A percentile compares a stretch with the other conserved stretches of the same genome.
Conservation (phyloP, 768 basidiomycete genomes). For the Leccinum broughii region DNA sequence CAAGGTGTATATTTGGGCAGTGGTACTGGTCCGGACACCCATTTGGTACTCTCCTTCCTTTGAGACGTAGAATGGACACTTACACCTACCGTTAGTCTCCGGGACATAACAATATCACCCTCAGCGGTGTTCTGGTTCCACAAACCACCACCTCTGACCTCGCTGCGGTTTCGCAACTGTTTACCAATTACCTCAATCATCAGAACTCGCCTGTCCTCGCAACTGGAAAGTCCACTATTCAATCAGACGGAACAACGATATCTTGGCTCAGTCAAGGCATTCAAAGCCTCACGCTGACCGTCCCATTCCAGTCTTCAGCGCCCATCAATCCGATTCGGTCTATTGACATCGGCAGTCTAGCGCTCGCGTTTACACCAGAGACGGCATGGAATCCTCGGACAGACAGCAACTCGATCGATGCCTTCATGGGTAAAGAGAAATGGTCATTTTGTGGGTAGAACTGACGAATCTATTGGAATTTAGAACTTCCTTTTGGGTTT, state of each 20-base stretch:
- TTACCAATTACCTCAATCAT: conserved; percentile 72
- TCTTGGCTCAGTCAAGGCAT: conserved; percentile 70
- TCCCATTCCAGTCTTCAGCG: conserved; percentile 54
- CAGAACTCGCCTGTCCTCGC: conserved; percentile 59
- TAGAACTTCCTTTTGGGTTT: conserved; percentile 76
- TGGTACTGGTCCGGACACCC: conserved; percentile 52
- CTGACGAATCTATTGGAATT: conserved; percentile 6
- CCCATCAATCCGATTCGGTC: conserved; percentile 63
- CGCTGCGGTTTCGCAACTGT: conserved; percentile 55
- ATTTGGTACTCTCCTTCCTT: conserved; percentile 41
- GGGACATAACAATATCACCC: conserved; percentile 57
- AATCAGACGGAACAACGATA: conserved; percentile 53
- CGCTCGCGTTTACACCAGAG: conserved; percentile 52
- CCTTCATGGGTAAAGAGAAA: conserved; percentile 48
- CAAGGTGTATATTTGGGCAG: conserved; percentile 54
- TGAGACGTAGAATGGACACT: not conserved
- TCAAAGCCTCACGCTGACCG: conserved; percentile 53
- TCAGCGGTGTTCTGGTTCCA: conserved; percentile 55
- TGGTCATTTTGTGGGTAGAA: not conserved
- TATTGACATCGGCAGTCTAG: conserved; percentile 63
- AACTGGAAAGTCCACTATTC: conserved; percentile 56
- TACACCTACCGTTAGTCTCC: conserved; percentile 38
- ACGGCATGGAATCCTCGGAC: conserved; percentile 59
- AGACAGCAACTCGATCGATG: conserved; percentile 58
- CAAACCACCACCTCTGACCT: conserved; percentile 50